Base-by-base conservation (phyloP, 75 land plant genomes). In the Cryptomeria japonica region DNA sequence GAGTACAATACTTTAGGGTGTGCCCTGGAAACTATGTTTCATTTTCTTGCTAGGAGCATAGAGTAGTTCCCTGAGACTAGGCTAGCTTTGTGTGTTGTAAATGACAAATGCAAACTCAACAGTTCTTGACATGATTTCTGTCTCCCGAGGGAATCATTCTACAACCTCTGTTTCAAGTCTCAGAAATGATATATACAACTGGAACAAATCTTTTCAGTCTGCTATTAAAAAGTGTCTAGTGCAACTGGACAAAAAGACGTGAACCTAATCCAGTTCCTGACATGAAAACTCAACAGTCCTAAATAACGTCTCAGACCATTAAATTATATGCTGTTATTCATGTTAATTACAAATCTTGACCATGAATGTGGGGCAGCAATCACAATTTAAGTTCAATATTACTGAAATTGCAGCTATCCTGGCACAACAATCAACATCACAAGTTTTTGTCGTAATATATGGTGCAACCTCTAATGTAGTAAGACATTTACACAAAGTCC, bases 321-420 rank as follows among this genome's bases (percentile, higher is more conserved):
- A 91, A 87, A 86, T n/a, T n/a, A n/a, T n/a, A n/a, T n/a, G n/a
- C n/a, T n/a, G n/a, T n/a, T 95, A 37, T 94, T 93, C 14, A 88
- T 92, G 49, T 90, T 98, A 31, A 90, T 98, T 44, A 96, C 94
- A 88, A 97, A 96, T 88, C 94, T 98, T 85, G 97, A 98, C 86
- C 99, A 96, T 84, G 85, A 93, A 87, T 86, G 95, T 96, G 13
- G 83, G 87, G 34, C 87, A 92, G 46, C 88, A 93, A 86, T 93
- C 98, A 19, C 90, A 91, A 44, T 91, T 95, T 95, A 96, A 95
- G 92, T 91, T 92, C 16, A 90, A 94, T 68, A 94, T 98, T 85
- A 87, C 95, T 44, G 90, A 90, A 88, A 88, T 96, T 37, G 90
- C 93, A 3, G 92, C 94, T 42, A 84, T 75, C 51, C 94, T 98